These are phyloP conservation scores for Yamadazyma triangularis DNA, from an alignment of 1,139 yeast species.

Conservation along the genomic window DNA sequence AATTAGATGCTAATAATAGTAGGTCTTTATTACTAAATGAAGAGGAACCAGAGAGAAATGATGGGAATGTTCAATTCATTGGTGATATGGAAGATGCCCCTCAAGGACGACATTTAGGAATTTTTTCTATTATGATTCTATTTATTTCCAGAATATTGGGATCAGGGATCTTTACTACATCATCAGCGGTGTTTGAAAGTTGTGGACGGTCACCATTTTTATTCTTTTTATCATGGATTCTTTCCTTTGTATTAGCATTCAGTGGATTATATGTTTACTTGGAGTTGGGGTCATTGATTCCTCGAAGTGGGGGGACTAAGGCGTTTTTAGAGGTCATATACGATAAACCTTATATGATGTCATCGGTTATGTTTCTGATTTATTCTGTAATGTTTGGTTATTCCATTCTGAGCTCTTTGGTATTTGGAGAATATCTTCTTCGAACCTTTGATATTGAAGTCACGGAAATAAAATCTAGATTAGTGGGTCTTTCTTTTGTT, in stretches of 20 bases:
- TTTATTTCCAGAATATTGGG: slow-evolving; percentile 71
- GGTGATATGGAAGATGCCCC: slow-evolving; percentile 52
- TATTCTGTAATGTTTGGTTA: slow-evolving; percentile 62
- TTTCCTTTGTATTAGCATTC: slow-evolving; percentile 59
- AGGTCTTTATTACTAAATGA: slow-evolving; percentile 2
- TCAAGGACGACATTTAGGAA: slow-evolving; percentile 70
- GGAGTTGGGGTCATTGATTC: slow-evolving; percentile 66
- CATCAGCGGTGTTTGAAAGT: slow-evolving; percentile 61
- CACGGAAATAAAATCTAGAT: slow-evolving; percentile 35
- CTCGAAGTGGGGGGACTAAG: slow-evolving; percentile 72
- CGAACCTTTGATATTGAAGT: slow-evolving; percentile 42
- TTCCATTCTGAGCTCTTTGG: slow-evolving; percentile 59
- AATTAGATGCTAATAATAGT: slow-evolving; percentile 1
- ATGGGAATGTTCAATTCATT: neutral
- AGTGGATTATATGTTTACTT: slow-evolving; percentile 63
- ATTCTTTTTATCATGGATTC: slow-evolving; percentile 57
- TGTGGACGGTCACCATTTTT: slow-evolving; percentile 62
- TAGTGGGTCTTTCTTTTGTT: slow-evolving; percentile 42
- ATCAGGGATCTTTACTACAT: slow-evolving; percentile 71
- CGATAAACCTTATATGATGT: slow-evolving; percentile 53
- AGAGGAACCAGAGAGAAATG: slow-evolving; percentile 10
- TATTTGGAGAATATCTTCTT: slow-evolving; percentile 65
- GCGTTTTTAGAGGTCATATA: slow-evolving; percentile 65
- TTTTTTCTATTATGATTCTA: slow-evolving; percentile 58
- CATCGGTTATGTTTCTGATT: slow-evolving; percentile 54